A percentile compares a stretch with the other conserved stretches of the same genome.
phyloP scores from a whole-genome alignment of 345 rosid genomes.

The Clarkia xantiana region DNA sequence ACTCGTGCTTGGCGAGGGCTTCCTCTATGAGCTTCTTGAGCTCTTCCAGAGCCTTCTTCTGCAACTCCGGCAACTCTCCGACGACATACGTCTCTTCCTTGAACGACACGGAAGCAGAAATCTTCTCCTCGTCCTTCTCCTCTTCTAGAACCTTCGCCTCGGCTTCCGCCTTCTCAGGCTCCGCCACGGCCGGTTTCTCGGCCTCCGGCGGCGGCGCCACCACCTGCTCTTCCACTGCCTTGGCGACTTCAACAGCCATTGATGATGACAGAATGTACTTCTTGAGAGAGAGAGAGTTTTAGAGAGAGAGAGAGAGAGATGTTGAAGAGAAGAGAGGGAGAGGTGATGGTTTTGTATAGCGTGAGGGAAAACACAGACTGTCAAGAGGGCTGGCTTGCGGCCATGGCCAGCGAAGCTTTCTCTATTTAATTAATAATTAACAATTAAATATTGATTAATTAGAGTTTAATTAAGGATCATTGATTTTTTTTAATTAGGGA shows the following conservation, averaged over 20 bases:
- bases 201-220: slow-evolving; percentile 7
- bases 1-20: slow-evolving; percentile 11
- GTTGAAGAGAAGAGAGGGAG: background rate
- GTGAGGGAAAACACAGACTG: too few species aligned
- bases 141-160: slow-evolving; percentile 7
- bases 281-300: background rate
- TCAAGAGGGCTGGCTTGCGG: too few species aligned
- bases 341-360: background rate
- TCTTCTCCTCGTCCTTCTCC: slow-evolving; percentile 7
- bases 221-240: background rate
- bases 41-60: slow-evolving; percentile 16
- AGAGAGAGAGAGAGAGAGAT: background rate
- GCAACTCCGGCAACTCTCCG: slow-evolving; percentile 14
- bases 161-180: slow-evolving; percentile 1
- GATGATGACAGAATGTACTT: background rate
- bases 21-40: slow-evolving; percentile 11
- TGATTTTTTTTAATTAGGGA: too few species aligned
- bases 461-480: too few species aligned
- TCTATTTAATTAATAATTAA: too few species aligned
- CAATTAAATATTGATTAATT: too few species aligned
- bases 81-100: slow-evolving; percentile 17
- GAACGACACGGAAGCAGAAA: slow-evolving; percentile 9
- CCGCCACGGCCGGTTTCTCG: slow-evolving; percentile 3
- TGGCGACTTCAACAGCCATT: slow-evolving; percentile 8
- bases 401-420: too few species aligned